phyloP scores from a whole-genome alignment of 352 stramenopile species.

The Globisporangium polare region DNA sequence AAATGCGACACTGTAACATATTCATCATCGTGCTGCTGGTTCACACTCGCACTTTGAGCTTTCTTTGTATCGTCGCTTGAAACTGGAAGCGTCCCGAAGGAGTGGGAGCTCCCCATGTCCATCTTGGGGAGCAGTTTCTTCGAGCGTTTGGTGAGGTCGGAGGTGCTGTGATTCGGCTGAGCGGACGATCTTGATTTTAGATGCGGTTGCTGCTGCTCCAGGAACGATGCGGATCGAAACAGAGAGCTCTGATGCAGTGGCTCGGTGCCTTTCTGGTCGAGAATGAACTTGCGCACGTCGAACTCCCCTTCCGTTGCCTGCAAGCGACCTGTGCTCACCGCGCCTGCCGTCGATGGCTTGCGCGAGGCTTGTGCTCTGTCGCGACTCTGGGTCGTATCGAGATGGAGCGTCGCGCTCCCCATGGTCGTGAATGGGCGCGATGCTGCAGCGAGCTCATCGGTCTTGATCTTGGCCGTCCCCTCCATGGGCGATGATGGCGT shows the following conservation, averaged over 20 bases:
- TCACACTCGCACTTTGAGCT: slow-evolving; percentile 5
- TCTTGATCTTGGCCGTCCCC: neutral
- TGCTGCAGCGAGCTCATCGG: slow-evolving; percentile 3
- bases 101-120: slow-evolving; percentile 2
- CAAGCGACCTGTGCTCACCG: neutral
- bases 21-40: slow-evolving; percentile 23
- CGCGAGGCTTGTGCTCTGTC: slow-evolving; percentile 3
- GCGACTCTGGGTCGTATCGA: slow-evolving; percentile 18
- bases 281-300: slow-evolving; percentile 57
- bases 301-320: slow-evolving; percentile 29
- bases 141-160: slow-evolving; percentile 7
- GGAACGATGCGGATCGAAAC: slow-evolving; percentile 39
- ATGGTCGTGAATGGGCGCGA: slow-evolving; percentile 35
- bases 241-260: slow-evolving; percentile 55
- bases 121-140: slow-evolving; percentile 20
- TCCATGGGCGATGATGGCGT: neutral
- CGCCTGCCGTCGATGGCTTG: neutral
- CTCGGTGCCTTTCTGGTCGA: slow-evolving; percentile 53
- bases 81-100: neutral
- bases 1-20: slow-evolving; percentile 55
- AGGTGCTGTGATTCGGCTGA: neutral
- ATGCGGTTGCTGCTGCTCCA: slow-evolving; percentile 11
- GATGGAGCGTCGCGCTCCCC: slow-evolving; percentile 26
- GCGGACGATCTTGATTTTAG: neutral
- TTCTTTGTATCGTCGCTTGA: slow-evolving; percentile 12